phyloP scores from a whole-genome alignment of 768 basidiomycete genomes.

The Leccinellum albellum region DNA sequence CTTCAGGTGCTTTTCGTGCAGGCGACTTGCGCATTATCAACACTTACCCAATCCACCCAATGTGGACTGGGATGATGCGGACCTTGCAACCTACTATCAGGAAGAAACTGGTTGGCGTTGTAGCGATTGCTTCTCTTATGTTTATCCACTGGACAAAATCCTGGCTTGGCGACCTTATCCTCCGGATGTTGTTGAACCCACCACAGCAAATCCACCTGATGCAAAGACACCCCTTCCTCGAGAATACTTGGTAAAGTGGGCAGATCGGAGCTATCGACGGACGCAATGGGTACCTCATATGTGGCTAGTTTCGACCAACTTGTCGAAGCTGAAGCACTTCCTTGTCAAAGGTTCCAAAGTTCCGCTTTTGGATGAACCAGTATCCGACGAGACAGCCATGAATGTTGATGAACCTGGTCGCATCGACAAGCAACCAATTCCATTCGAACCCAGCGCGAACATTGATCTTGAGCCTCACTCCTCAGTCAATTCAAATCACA shows the following conservation, averaged over 20 bases:
- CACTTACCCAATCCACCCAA: constrained; percentile 56
- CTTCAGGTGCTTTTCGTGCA: constrained; percentile 83
- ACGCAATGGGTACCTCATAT: constrained; percentile 89
- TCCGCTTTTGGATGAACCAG: constrained; percentile 52
- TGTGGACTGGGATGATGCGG: constrained; percentile 31
- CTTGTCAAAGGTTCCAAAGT: constrained; percentile 65
- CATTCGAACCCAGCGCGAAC: constrained; percentile 43
- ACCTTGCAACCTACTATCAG: constrained; percentile 65
- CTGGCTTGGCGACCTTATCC: constrained; percentile 90
- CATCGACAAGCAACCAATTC: constrained; percentile 15
- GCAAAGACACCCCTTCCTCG: constrained; percentile 68
- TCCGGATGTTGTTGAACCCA: constrained; percentile 53
- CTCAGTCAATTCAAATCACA: constrained; percentile 25
- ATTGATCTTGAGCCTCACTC: constrained; percentile 32
- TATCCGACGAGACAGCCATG: constrained; percentile 22
- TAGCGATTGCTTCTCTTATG: constrained; percentile 71
- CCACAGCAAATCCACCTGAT: constrained; percentile 39
- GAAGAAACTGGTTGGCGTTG: constrained; percentile 58
- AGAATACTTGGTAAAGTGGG: constrained; percentile 94
- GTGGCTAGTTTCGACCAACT: constrained; percentile 74
- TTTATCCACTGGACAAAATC: constrained; percentile 73
- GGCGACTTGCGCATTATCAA: constrained; percentile 75
- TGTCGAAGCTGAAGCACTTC: constrained; percentile 74
- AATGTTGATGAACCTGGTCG: constrained; percentile 29
- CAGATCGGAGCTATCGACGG: constrained; percentile 70